phyloP scores from a whole-genome alignment of 164 flowering plant species.

The Platanus orientalis region DNA sequence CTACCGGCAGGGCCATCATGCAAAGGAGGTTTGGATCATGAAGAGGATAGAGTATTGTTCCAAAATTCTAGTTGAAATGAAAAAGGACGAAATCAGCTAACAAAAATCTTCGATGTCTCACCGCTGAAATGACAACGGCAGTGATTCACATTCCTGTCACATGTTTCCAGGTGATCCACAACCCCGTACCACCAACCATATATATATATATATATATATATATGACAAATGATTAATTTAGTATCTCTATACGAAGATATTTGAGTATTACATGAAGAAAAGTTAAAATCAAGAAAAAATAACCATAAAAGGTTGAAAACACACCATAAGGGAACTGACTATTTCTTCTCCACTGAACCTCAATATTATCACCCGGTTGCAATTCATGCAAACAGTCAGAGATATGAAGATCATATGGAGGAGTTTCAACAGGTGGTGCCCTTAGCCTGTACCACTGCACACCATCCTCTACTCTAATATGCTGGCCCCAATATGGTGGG shows the following conservation, averaged over 20 bases:
- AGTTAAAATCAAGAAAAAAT: too few relatives aligned
- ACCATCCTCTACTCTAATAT: conserved; percentile 37
- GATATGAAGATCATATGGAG: conserved; percentile 44
- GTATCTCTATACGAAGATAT: too few relatives aligned
- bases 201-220: too few relatives aligned
- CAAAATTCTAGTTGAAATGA: too few relatives aligned
- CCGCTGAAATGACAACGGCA: conserved; percentile 75
- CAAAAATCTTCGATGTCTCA: conserved; percentile 43
- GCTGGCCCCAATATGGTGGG: conserved; percentile 35
- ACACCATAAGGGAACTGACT: conserved; percentile 86
- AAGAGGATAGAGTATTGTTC: too few relatives aligned
- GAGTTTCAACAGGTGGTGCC: conserved; percentile 45
- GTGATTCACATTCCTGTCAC: conserved; percentile 59
- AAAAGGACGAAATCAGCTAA: too few relatives aligned
- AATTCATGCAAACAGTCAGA: conserved; percentile 56
- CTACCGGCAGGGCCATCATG: too few relatives aligned
- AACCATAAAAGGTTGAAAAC: conserved; percentile 6
- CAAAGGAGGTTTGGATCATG: too few relatives aligned
- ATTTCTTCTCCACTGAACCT: conserved; percentile 85
- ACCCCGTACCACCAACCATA: conserved; percentile 99
- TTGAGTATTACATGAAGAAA: neutral
- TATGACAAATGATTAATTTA: neutral
- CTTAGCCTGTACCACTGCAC: conserved; percentile 57
- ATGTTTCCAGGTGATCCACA: conserved; percentile 88
- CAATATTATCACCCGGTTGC: conserved; percentile 58